Conservation (phyloP, 208 protist genomes). For the Phytomonas serpens region DNA sequence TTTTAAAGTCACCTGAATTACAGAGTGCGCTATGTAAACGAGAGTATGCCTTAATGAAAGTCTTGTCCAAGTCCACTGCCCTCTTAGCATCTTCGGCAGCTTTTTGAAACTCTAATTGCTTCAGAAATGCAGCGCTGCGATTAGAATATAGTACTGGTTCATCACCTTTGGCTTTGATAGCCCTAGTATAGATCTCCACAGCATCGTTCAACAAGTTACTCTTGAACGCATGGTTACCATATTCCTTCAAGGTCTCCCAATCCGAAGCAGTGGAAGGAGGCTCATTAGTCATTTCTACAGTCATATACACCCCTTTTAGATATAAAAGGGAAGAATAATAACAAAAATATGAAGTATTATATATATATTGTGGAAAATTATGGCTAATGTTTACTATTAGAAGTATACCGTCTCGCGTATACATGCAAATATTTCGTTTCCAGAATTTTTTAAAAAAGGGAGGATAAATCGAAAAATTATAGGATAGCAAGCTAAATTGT, state of each 20-base stretch:
- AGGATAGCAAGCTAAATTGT: neutral
- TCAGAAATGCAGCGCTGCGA: slow-evolving; percentile 81
- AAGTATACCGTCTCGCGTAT: slow-evolving; percentile 16
- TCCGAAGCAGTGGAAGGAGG: neutral
- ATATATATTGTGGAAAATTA: slow-evolving; percentile 7
- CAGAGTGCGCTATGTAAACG: slow-evolving; percentile 78
- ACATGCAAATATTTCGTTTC: slow-evolving; percentile 2
- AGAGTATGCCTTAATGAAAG: slow-evolving; percentile 81
- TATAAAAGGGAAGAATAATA: neutral
- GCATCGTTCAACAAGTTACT: slow-evolving; percentile 63
- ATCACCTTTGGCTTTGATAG: slow-evolving; percentile 50
- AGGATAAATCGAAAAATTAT: slow-evolving; percentile 7
- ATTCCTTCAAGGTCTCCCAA: slow-evolving; percentile 66
- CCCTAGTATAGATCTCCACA: slow-evolving; percentile 74
- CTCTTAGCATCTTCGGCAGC: slow-evolving; percentile 58
- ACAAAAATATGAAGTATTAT: neutral
- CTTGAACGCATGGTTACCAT: slow-evolving; percentile 90
- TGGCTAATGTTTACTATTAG: slow-evolving; percentile 2
- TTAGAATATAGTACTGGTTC: slow-evolving; percentile 90
- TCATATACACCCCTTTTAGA: neutral
- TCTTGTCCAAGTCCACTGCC: slow-evolving; percentile 65
- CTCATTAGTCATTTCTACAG: slow-evolving; percentile 1
- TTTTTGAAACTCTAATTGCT: slow-evolving; percentile 37
- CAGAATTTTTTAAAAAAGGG: slow-evolving; percentile 11
- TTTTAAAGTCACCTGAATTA: slow-evolving; percentile 55